Evolutionary conservation across 1,139 yeast genomes (phyloP), one percentile per base, ranked within the genome.

Genomic region (Nematodospora anomalae): DNA sequence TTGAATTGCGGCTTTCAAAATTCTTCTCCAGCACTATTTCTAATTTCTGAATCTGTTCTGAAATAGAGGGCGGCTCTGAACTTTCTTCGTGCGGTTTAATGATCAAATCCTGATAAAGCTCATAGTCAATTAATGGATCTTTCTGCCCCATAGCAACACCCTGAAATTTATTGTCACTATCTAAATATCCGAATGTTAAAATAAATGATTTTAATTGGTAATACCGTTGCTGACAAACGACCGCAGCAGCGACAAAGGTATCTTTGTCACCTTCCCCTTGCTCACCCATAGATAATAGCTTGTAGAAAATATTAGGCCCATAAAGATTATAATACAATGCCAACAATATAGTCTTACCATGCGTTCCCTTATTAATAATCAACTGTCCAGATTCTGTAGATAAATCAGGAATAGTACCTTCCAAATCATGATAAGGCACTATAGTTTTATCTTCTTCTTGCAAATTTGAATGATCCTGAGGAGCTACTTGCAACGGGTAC

Each of bases 251-350:
- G 16, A 67, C 64, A 50, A 78, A 79, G 0, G 86, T 80, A 43
- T 80, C 86, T 50, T 80, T 80, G 47, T 80, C 87, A 34, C 86
- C 86, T 55, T 79, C 84, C 25, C 86, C 86, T 41, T 63, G 71
- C 20, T 71, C 76, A 7, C 85, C 85, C 51, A 78, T 76, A 0
- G 82, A 72, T 35, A 80, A 65, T 26, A 80, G 55, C 24, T 74
- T 74, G 46, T 80, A 80, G 49, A 68, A 80, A 39, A 71, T 62
- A 4, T 63, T 58, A 3, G 84, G 85, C 0, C 86, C 85, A 52
- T 74, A 74, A 35, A 74, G 58, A 49, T 80, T 80, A 50, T 80
- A 80, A 52, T 76, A 80, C 28, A 79, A 57, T 0, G 74, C 72
- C 24, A 80, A 56, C 29, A 79, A 54, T 21, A 80, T 57, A 0